Percentiles rank a stretch among this genome's conserved stretches.
Evolutionary conservation across 2,329 filamentous ascomycete species (phyloP).

Genomic region (Coleophoma cylindrospora): DNA sequence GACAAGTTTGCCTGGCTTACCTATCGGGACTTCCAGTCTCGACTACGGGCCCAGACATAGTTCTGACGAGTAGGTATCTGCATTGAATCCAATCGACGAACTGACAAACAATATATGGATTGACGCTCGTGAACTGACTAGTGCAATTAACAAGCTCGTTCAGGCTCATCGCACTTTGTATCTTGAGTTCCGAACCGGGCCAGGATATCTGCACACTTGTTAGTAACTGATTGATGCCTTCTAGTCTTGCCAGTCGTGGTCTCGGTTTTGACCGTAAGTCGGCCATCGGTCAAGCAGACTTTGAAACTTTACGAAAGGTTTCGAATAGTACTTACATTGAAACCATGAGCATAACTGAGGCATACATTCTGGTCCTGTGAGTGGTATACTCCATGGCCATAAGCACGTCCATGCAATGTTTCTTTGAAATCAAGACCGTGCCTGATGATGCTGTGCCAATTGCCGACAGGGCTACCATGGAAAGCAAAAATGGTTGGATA

Average conservation of each 20-base stretch:
- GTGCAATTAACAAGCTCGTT: slow-evolving; percentile 83
- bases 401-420: slow-evolving; percentile 60
- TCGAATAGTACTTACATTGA: slow-evolving; percentile 8
- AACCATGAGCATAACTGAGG: slow-evolving; percentile 10
- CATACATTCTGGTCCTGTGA: slow-evolving; percentile 56
- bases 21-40: no score
- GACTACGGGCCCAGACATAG: not conserved
- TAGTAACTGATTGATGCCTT: not conserved
- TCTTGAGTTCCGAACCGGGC: slow-evolving; percentile 61
- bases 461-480: slow-evolving; percentile 72
- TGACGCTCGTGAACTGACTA: slow-evolving; percentile 45
- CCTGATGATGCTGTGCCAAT: slow-evolving; percentile 89
- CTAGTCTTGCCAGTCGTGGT: no score
- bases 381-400: slow-evolving; percentile 79
- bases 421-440: slow-evolving; percentile 71
- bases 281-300: no score
- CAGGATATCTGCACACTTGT: slow-evolving; percentile 37
- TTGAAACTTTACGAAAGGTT: no score
- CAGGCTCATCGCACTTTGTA: slow-evolving; percentile 60
- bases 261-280: no score
- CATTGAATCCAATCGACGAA: slow-evolving; percentile 86
- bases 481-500: slow-evolving; percentile 77
- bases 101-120: slow-evolving; percentile 66
- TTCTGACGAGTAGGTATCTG: slow-evolving; percentile 70
- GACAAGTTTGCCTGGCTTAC: no score